phyloP scores from a whole-genome alignment of 805 yeast species.

The Kuraishia hungarica region DNA sequence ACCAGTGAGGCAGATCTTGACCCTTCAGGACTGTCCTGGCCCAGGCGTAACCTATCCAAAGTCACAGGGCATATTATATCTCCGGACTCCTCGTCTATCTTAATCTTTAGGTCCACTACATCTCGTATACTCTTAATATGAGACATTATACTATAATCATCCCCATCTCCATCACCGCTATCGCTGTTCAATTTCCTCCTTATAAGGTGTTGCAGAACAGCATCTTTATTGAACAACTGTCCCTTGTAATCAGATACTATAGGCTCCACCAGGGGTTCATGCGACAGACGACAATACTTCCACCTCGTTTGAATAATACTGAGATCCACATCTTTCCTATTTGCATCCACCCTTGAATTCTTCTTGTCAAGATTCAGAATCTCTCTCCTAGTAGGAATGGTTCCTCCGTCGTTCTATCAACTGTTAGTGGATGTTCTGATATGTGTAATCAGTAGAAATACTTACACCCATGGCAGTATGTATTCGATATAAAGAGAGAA shows the following conservation, averaged over 20 bases:
- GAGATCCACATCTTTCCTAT: constrained; percentile 9
- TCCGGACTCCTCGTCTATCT: constrained; percentile 11
- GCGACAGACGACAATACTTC: constrained; percentile 39
- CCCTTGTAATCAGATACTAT: constrained; percentile 69
- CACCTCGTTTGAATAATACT: constrained; percentile 25
- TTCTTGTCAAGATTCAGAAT: constrained; percentile 19
- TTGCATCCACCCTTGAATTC: constrained; percentile 9
- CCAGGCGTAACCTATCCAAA: constrained; percentile 25
- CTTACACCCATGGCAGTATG: neutral
- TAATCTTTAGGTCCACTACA: constrained; percentile 21
- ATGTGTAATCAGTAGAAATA: too few species aligned
- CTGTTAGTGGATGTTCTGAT: constrained; percentile 1
- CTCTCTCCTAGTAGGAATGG: constrained; percentile 52
- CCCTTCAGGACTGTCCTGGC: constrained; percentile 12
- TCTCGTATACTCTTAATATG: constrained; percentile 6
- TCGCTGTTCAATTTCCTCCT: neutral
- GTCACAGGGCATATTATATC: constrained; percentile 30
- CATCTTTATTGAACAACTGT: constrained; percentile 51
- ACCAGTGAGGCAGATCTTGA: constrained; percentile 7
- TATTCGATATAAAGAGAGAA: too few species aligned
- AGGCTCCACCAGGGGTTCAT: constrained; percentile 34
- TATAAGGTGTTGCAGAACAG: constrained; percentile 36
- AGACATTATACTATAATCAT: neutral
- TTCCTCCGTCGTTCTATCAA: constrained; percentile 60
- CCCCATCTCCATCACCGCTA: neutral